Base-by-base conservation (phyloP, 225 moss, liverwort and hornwort genomes). In the Bryoerythrophyllum caledonicum region DNA sequence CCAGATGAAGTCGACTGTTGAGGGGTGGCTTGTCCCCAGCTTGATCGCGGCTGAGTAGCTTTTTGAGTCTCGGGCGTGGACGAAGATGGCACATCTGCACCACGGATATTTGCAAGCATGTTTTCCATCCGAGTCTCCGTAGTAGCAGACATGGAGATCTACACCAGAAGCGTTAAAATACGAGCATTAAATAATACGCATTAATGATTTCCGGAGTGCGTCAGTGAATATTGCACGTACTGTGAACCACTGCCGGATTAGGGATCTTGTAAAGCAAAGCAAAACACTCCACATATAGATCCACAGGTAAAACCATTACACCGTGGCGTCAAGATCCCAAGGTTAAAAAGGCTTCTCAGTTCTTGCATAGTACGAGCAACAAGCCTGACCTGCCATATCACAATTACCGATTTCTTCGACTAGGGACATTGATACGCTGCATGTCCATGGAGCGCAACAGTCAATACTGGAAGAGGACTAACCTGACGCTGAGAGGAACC, bases 401-500 rank as follows among this genome's bases (percentile, higher is more conserved):
- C 55, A 65, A 65, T 52, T 21, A 49, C 51, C 73, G 7, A 41
- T 34, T 51, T 44, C n/a, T 67, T 60, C 41, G 44, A 65, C 27
- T 8, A 21, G 37, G 9, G 49, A 38, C 12, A 69, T 34, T 44
- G 12, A 46, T 5, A 52, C 20, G 34, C 15, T 58, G 38, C 23
- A 40, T 26, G 43, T 57, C 44, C 28, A 53, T 34, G 2, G 51
- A 19, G 66, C 30, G 2, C 37, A 57, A 76, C 17, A 28, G n/a
- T 27, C 20, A 0, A 49, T 19, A 44, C 13, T 72, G 56, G 13
- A 55, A 67, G 68, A 75, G 44, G 35, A 76, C 62, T 60, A 81
- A 99, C 99, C 99, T 99, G 86, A 74, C 93, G 90, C 72, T 93
- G 99, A 63, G 93, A 99, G 61, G 99, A 99, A 57, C 99, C 99